These are phyloP conservation scores for Eutrema yunnanense DNA, from an alignment of 345 rosid genomes.

Conservation along the genomic window DNA sequence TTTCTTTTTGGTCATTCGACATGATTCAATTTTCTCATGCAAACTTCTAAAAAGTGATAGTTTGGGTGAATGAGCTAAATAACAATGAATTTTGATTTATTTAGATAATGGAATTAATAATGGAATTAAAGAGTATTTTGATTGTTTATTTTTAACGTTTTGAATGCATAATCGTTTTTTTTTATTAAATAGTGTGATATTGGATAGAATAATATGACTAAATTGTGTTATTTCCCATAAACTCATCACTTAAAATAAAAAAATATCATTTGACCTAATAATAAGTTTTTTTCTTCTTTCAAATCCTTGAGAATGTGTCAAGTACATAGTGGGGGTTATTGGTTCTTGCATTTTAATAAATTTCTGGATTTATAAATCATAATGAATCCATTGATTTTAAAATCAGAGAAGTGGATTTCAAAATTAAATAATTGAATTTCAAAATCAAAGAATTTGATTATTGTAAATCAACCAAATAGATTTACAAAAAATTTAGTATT, in stretches of 20 bases:
- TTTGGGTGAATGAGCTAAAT: background rate
- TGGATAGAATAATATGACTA: background rate
- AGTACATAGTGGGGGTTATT: background rate
- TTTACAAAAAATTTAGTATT: no score
- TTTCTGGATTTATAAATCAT: no score
- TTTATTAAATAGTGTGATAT: background rate
- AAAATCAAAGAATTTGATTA: no score
- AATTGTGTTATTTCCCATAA: background rate
- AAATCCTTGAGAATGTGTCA: background rate
- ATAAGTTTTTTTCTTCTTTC: background rate
- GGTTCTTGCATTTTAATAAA: no score
- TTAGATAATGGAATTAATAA: background rate
- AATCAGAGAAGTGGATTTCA: no score
- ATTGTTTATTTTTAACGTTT: background rate
- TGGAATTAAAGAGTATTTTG: background rate
- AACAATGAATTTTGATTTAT: background rate
- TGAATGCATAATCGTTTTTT: background rate
- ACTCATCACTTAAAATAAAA: background rate
- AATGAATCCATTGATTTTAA: no score
- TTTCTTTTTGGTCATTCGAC: background rate
- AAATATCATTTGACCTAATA: background rate
- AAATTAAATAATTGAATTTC: no score
- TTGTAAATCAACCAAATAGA: no score
- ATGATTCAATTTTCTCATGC: background rate
- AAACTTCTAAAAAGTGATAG: background rate